A percentile compares a stretch with the other conserved stretches of the same genome.
Conservation (phyloP, 2,329 filamentous ascomycete genomes). For the Ramularia endophylla region DNA sequence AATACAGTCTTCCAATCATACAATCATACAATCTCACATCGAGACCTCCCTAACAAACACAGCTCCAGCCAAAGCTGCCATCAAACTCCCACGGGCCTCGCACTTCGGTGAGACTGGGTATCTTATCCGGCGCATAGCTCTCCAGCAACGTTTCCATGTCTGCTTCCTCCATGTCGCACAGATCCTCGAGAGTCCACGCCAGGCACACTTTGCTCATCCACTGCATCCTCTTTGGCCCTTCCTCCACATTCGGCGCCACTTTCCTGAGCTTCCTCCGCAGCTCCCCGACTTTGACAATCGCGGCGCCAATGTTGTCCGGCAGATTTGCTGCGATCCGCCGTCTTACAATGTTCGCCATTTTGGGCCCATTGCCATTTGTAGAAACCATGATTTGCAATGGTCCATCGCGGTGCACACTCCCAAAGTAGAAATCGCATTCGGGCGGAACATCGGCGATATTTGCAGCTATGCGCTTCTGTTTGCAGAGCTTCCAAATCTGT, state of each 20-base stretch:
- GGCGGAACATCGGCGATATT: constrained; percentile 97
- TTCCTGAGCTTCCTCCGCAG: constrained; percentile 73
- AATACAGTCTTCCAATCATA: no score
- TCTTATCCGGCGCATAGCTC: constrained; percentile 56
- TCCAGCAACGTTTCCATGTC: constrained; percentile 75
- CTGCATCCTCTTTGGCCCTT: constrained; percentile 82
- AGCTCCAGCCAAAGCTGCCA: constrained; percentile 42
- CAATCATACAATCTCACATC: no score
- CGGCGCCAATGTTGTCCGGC: constrained; percentile 73
- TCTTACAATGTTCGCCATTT: constrained; percentile 80
- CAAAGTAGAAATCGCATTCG: constrained; percentile 99
- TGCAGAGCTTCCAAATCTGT: constrained; percentile 88
- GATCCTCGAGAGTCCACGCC: constrained; percentile 74
- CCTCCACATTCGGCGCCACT: constrained; percentile 63
- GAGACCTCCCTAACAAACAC: constrained; percentile 28
- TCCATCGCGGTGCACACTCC: constrained; percentile 88
- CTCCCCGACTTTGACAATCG: constrained; percentile 77
- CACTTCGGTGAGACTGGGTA: constrained; percentile 41
- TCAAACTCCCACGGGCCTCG: constrained; percentile 39
- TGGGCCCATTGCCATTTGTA: constrained; percentile 93
- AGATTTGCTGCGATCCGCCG: constrained; percentile 71
- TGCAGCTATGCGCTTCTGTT: constrained; percentile 72
- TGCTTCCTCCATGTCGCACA: constrained; percentile 73
- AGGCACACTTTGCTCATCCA: constrained; percentile 96
- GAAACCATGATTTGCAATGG: constrained; percentile 98